These are phyloP conservation scores for Ensete glaucum DNA, from an alignment of 176 grass and related monocot genomes.

Conservation along the genomic window DNA sequence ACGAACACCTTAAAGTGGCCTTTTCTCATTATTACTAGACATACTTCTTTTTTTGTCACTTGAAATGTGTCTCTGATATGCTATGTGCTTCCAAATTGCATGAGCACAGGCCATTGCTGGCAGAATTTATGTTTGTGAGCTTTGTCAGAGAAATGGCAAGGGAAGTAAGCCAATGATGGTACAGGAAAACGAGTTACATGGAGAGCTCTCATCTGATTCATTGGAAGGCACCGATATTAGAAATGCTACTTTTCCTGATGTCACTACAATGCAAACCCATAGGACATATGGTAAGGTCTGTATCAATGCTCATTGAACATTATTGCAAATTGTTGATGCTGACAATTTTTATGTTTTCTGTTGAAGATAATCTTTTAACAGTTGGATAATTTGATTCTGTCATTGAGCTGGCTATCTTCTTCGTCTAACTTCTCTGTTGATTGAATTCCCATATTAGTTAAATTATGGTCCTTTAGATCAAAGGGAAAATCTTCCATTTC, in stretches of 20 bases:
- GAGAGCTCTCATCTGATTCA: constrained; percentile 30
- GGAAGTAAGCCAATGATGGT: constrained; percentile 19
- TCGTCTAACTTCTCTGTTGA: neutral
- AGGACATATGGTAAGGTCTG: constrained; percentile 84
- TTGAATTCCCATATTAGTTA: neutral
- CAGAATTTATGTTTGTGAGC: constrained; percentile 56
- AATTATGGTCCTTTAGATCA: too few relatives aligned
- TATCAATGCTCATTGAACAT: constrained; percentile 31
- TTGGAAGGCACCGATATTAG: constrained; percentile 17
- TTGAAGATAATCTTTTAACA: neutral
- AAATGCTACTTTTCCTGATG: constrained; percentile 19
- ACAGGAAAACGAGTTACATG: constrained; percentile 24
- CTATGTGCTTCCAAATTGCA: neutral
- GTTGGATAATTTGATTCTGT: too few relatives aligned
- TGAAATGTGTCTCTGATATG: neutral
- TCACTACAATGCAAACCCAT: constrained; percentile 13
- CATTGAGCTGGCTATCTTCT: neutral
- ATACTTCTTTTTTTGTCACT: too few relatives aligned
- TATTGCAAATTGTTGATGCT: neutral
- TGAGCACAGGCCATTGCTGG: constrained; percentile 28
- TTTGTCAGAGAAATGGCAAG: constrained; percentile 62
- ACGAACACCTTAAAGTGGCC: neutral
- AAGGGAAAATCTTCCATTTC: too few relatives aligned
- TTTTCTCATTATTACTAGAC: neutral
- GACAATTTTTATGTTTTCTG: neutral